Evolutionary conservation across 2,329 filamentous ascomycete genomes (phyloP), one percentile per base, ranked within the genome.

Genomic region (Pestalotiopsis sp.): DNA sequence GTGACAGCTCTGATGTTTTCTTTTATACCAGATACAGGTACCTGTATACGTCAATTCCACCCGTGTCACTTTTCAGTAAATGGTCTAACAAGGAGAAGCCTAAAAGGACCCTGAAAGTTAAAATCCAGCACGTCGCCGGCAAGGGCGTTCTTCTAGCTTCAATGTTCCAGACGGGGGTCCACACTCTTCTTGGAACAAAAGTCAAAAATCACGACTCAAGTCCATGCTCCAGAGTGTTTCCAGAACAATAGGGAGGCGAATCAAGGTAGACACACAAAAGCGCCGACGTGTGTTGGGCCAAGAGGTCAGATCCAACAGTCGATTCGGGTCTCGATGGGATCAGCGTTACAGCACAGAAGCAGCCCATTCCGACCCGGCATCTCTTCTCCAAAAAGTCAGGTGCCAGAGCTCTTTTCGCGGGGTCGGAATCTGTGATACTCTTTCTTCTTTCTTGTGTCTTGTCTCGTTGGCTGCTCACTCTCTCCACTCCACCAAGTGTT

Each of bases 251-350:
- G 20, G 38, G 45, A 65, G 62, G 62, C 38, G 39, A 27, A 52
- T 4, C 31, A 23, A 20, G 52, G 20, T 31, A 65, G 27, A 41
- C 17, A 23, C 36, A 13, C 13, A 45, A 17, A 17, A 45, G 27
- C 17, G 20, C n/a, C 11, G 7, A 31, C 61, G 20, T 23, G 31
- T 41, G 61, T 14, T 17, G 13, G 36, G 39, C 38, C 59, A 62
- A 62, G 59, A n/a, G 13, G 6, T 27, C 17, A 52, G 17, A n/a
- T 17, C 61, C 36, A 64, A 64, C 11, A 59, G 57, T 67, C 65
- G 52, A 67, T 59, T 41, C 7, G n/a, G 65, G 65, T 27, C 65
- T 67, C 57, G 65, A 67, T 61, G 61, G 65, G 56, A 59, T 61
- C 65, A 67, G 39, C 65, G 65, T 67, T 38, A 38, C 65, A 59